Evolutionary conservation across 495 filamentous ascomycete species (phyloP).

Genomic region (Daldinia grandis): DNA sequence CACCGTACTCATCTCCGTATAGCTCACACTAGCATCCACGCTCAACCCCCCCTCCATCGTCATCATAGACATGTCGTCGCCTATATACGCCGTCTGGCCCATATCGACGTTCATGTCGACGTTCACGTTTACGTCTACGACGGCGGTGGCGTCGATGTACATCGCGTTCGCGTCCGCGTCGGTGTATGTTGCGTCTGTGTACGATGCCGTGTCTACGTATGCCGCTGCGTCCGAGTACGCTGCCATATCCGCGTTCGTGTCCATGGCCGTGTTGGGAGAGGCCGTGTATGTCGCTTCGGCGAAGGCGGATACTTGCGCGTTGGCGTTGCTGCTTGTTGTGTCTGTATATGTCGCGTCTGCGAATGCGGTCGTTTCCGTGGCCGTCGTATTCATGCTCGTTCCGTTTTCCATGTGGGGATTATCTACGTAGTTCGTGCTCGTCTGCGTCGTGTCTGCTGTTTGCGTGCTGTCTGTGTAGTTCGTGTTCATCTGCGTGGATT

Average conservation of each 20-base stretch:
- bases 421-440: conserved; percentile 16
- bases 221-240: conserved; percentile 14
- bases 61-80: conserved; percentile 15
- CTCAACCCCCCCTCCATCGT: conserved; percentile 35
- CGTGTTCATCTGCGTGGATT: conserved; percentile 8
- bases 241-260: neutral
- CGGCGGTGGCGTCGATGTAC: conserved; percentile 9
- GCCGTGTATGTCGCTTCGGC: conserved; percentile 23
- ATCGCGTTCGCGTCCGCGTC: conserved; percentile 6
- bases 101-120: conserved; percentile 21
- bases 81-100: conserved; percentile 25
- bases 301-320: neutral
- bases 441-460: neutral
- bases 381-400: conserved; percentile 4
- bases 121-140: conserved; percentile 15
- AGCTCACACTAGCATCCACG: conserved; percentile 17
- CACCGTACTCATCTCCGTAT: conserved; percentile 6
- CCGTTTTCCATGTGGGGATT: neutral
- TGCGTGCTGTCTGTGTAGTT: conserved; percentile 18
- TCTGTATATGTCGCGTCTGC: neutral
- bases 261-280: conserved; percentile 1
- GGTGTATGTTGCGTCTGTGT: conserved; percentile 7
- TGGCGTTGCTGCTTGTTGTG: neutral
- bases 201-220: conserved; percentile 12
- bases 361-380: conserved; percentile 1